phyloP scores from a whole-genome alignment of 75 land plant genomes.

The Cupressus sempervirens region DNA sequence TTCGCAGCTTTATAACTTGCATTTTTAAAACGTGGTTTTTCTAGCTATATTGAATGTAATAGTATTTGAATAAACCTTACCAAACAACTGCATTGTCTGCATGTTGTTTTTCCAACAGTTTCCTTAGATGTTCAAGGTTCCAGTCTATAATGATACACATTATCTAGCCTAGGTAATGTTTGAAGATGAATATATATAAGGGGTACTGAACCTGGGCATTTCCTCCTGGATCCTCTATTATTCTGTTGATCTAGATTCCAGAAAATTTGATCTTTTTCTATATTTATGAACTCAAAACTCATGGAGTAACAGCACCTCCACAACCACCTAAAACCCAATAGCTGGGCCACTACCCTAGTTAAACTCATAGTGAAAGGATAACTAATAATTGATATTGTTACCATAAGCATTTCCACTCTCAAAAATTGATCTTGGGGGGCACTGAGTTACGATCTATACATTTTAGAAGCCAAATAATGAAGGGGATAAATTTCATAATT shows the following conservation, averaged over 20 bases:
- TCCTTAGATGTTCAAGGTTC: neutral
- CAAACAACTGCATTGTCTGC: neutral
- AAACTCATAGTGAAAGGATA: neutral
- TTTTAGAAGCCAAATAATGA: neutral
- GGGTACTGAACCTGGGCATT: neutral
- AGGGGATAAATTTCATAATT: too few relatives aligned
- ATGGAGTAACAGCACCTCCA: neutral
- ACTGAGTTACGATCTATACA: neutral
- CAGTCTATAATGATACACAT: neutral
- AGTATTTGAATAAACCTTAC: neutral
- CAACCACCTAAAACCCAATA: neutral
- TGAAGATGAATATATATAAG: too few relatives aligned
- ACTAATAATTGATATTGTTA: neutral
- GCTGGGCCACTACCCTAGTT: neutral
- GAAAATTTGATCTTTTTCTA: neutral
- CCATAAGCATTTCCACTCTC: neutral
- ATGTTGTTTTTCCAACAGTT: neutral
- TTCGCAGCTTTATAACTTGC: neutral
- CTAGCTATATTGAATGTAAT: neutral
- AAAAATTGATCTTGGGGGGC: neutral
- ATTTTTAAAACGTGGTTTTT: neutral
- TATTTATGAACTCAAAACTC: neutral
- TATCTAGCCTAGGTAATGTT: neutral
- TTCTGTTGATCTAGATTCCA: too few relatives aligned
- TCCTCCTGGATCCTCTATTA: too few relatives aligned